phyloP scores from a whole-genome alignment of 768 basidiomycete genomes.

The Mycena polygramma region DNA sequence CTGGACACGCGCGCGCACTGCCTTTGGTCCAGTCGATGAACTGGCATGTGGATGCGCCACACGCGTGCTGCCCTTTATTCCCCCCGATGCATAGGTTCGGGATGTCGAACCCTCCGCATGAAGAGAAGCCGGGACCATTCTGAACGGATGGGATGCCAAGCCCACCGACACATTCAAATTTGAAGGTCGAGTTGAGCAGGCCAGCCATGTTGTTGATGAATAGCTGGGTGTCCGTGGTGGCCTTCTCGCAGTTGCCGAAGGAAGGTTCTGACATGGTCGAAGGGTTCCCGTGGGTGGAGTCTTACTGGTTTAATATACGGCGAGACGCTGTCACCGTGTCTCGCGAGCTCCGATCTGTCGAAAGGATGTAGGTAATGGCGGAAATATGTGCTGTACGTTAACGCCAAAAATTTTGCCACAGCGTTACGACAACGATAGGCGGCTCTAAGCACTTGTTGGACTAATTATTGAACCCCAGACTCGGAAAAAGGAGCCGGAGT shows the following conservation, averaged over 20 bases:
- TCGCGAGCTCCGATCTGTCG: background rate
- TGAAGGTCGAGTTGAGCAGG: background rate
- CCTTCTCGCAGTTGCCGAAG: background rate
- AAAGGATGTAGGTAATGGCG: background rate
- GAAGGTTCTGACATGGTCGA: background rate
- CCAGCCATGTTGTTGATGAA: background rate
- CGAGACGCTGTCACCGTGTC: background rate
- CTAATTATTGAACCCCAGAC: too few species aligned
- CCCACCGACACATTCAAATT: background rate
- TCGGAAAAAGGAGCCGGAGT: too few species aligned
- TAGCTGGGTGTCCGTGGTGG: background rate
- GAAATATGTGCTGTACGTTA: background rate
- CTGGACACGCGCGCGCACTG: background rate
- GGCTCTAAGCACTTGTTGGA: too few species aligned
- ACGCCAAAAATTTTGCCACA: too few species aligned
- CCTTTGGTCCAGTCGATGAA: background rate
- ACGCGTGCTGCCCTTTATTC: conserved; percentile 1
- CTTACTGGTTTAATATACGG: background rate
- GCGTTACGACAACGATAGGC: too few species aligned
- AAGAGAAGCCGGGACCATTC: background rate
- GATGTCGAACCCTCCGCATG: background rate
- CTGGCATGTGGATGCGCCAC: background rate
- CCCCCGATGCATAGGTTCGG: conserved; percentile 1
- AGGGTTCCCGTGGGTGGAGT: background rate
- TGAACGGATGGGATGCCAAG: background rate